Conservation (phyloP, 2,329 filamentous ascomycete genomes). For the Fusarium sp. region DNA sequence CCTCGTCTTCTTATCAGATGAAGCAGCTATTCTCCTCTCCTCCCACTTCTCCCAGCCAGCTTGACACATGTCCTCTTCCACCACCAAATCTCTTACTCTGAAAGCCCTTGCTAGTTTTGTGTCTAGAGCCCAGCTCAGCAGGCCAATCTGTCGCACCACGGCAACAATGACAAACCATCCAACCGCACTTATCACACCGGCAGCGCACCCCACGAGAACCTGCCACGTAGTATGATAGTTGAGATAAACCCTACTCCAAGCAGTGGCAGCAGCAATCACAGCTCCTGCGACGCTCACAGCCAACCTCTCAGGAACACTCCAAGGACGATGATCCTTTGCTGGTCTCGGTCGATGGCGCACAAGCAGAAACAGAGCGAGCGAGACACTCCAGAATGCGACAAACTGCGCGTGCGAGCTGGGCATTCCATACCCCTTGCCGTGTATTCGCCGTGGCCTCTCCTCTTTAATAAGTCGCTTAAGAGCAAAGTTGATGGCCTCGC, state of each 20-base stretch:
- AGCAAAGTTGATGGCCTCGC: constrained; percentile 89
- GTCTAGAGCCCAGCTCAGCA: constrained; percentile 79
- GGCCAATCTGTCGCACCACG: constrained; percentile 73
- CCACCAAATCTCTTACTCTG: constrained; percentile 83
- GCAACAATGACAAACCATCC: constrained; percentile 83
- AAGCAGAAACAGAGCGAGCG: constrained; percentile 85
- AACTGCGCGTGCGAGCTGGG: constrained; percentile 95
- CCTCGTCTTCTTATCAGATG: constrained; percentile 48
- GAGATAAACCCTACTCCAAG: constrained; percentile 87
- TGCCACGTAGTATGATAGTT: constrained; percentile 92
- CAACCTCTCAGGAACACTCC: constrained; percentile 71
- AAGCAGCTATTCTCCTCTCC: constrained; percentile 54
- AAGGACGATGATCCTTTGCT: constrained; percentile 55
- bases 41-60: constrained; percentile 97
- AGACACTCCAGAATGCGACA: constrained; percentile 89
- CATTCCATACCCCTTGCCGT: constrained; percentile 98
- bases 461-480: constrained; percentile 94
- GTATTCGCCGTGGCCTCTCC: constrained; percentile 84
- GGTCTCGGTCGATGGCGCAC: constrained; percentile 75
- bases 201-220: constrained; percentile 82
- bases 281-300: constrained; percentile 67
- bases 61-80: constrained; percentile 89
- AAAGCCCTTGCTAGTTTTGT: constrained; percentile 72
- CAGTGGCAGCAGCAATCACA: constrained; percentile 74
- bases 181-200: constrained; percentile 77